These are phyloP conservation scores for Aspergillus aculeatinus DNA, from an alignment of 2,329 filamentous ascomycete genomes.

Conservation along the genomic window DNA sequence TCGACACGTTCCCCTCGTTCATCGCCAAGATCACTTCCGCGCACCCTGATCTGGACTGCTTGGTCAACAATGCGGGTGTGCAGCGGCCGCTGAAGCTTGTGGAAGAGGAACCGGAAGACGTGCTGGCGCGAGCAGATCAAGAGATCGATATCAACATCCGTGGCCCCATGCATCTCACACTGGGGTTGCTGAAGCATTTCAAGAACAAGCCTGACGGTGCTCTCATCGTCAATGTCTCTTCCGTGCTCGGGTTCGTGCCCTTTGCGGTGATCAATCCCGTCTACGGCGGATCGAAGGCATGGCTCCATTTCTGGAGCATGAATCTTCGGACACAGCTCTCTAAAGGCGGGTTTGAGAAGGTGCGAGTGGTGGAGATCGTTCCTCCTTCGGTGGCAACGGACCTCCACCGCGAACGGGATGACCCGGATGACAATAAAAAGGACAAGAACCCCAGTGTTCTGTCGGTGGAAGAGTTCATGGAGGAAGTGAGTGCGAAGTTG, in stretches of 20 bases:
- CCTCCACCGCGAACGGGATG: conserved; percentile 55
- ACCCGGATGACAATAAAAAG: conserved; percentile 62
- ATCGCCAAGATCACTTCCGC: conserved; percentile 46
- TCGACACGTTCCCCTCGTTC: conserved; percentile 42
- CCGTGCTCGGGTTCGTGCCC: conserved; percentile 54
- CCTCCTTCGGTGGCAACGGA: conserved; percentile 57
- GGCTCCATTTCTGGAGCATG: conserved; percentile 58
- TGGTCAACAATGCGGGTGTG: conserved; percentile 61
- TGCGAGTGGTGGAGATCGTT: conserved; percentile 56
- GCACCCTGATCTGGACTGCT: conserved; percentile 57
- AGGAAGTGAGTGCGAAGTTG: conserved; percentile 47
- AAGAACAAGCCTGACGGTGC: conserved; percentile 34
- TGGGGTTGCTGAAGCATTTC: conserved; percentile 53
- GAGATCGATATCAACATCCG: conserved; percentile 61
- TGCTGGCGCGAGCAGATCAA: conserved; percentile 52
- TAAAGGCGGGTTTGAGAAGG: conserved; percentile 32
- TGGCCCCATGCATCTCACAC: conserved; percentile 57
- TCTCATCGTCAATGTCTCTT: conserved; percentile 56
- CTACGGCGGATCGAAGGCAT: conserved; percentile 61
- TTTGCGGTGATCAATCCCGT: conserved; percentile 56
- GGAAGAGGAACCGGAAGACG: conserved; percentile 27
- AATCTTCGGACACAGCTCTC: conserved; percentile 54
- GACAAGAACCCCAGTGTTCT: conserved; percentile 49
- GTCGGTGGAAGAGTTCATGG: conserved; percentile 56
- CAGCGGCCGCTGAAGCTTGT: conserved; percentile 55